phyloP scores from a whole-genome alignment of 129 eudicot genomes.

The Dittrichia graveolens region DNA sequence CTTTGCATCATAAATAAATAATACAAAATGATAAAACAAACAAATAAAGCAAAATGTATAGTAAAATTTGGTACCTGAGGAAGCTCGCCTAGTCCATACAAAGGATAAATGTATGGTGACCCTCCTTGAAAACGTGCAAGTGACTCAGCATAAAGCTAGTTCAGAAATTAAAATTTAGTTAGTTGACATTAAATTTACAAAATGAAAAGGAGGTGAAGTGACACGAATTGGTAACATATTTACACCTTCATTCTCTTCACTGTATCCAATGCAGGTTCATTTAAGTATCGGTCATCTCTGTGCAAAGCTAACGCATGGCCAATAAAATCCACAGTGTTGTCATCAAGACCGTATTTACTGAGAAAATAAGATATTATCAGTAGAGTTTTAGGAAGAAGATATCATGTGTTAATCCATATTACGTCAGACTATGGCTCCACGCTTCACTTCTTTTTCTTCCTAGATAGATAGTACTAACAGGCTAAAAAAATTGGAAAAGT shows the following conservation, averaged over 20 bases:
- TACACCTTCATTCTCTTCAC: conserved; percentile 93
- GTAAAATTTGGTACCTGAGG: conserved; percentile 54
- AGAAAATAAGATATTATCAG: not conserved
- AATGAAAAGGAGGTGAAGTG: not conserved
- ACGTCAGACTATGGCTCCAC: not conserved
- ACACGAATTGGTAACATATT: conserved; percentile 2
- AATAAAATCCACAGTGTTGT: conserved; percentile 90
- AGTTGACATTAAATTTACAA: conserved; percentile 7
- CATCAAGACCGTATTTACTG: conserved; percentile 96
- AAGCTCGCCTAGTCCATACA: conserved; percentile 72
- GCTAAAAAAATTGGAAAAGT: not conserved
- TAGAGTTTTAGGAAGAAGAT: not conserved
- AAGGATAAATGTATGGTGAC: conserved; percentile 70
- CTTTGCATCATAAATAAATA: conserved; percentile 5
- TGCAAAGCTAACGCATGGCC: conserved; percentile 96
- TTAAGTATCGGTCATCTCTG: conserved; percentile 87
- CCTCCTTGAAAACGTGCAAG: conserved; percentile 81
- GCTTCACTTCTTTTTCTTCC: not conserved
- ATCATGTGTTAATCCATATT: not conserved
- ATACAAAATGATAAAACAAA: conserved; percentile 13
- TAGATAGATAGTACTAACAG: not conserved
- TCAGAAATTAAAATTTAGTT: conserved; percentile 7
- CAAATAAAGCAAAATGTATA: not conserved
- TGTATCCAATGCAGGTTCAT: conserved; percentile 86
- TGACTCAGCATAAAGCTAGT: conserved; percentile 71